These are phyloP conservation scores for Haplosporangium sp. DNA, from an alignment of 371 early-diverging fungal genomes.

Conservation along the genomic window DNA sequence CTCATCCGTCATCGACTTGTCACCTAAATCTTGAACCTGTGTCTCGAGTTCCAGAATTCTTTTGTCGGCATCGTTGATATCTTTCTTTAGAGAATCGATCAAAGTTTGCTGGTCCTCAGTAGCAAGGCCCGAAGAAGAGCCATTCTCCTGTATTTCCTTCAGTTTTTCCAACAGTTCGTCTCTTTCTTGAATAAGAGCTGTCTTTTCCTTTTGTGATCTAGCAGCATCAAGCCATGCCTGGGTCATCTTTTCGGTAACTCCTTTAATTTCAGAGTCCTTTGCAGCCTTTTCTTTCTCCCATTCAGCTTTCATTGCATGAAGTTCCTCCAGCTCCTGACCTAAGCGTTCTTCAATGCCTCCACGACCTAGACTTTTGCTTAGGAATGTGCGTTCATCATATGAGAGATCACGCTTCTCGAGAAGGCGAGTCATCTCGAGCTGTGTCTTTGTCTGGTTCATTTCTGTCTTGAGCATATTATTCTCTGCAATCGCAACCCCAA, in stretches of 20 bases:
- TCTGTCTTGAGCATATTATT: constrained; percentile 55
- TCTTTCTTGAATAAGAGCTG: constrained; percentile 34
- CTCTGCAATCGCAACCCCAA: constrained; percentile 43
- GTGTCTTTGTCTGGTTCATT: constrained; percentile 47
- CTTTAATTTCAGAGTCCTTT: constrained; percentile 49
- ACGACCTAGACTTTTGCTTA: constrained; percentile 48
- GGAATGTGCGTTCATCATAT: constrained; percentile 44
- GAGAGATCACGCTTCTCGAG: constrained; percentile 50
- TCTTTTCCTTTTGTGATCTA: constrained; percentile 32
- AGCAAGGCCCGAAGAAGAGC: not conserved
- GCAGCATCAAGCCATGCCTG: constrained; percentile 47
- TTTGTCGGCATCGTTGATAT: constrained; percentile 24
- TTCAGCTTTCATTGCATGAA: constrained; percentile 34
- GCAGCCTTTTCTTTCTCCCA: constrained; percentile 45
- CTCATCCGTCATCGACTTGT: constrained; percentile 19
- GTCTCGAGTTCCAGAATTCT: constrained; percentile 15
- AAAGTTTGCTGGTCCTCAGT: constrained; percentile 15
- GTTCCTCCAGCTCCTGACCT: constrained; percentile 37
- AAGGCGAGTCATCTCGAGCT: constrained; percentile 38
- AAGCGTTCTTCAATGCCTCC: constrained; percentile 45
- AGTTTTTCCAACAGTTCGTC: constrained; percentile 14
- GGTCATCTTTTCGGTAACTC: constrained; percentile 53
- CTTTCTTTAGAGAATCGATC: constrained; percentile 26
- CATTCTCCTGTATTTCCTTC: constrained; percentile 21
- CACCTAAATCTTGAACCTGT: constrained; percentile 8